Base-by-base conservation (phyloP, 768 basidiomycete species). In the Gymnopilus junonius region DNA sequence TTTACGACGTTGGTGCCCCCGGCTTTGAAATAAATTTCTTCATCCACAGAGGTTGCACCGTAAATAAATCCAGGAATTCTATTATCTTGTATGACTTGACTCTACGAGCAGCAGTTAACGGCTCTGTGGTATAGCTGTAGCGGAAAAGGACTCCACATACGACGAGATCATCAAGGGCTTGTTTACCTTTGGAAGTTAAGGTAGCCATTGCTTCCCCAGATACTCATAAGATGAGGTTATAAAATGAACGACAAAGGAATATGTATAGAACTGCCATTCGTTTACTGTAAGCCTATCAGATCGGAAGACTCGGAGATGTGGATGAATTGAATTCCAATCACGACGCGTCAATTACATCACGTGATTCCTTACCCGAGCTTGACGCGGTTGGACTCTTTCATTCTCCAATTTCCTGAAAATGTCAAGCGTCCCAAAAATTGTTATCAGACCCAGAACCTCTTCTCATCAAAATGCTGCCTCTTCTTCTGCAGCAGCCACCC, bases 381-480 rank as follows among this genome's bases (percentile, higher is more conserved):
- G 48, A 31, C 48, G 48, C 48, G 29, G 48, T n/a, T n/a, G n/a
- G n/a, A n/a, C n/a, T n/a, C n/a, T n/a, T n/a, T n/a, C n/a, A n/a
- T n/a, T n/a, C n/a, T n/a, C n/a, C 14, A 29, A 51, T 29, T 51
- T 17, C 20, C n/a, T 51, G 4, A 29, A 32, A 51, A 51, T 51
- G 48, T 51, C 48, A 8, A 48, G 72, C 39, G 72, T 79, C 37
- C 76, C 81, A 35, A 85, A 83, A 76, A 85, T 85, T 62, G 77
- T 85, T 55, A 83, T 85, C 57, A 83, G 81, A 68, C 77, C 82
- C 21, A 77, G 82, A 34, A 61, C 71, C 11, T 66, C 76, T 42
- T 64, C 75, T 12, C 56, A 68, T 40, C 62, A 60, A 53, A 65
- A 68, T 45, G 34, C 67, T 55, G 70, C 68, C 32, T 56, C 63